Percentiles rank a stretch among this genome's conserved stretches.
phyloP scores from a whole-genome alignment of 495 filamentous ascomycete species.

The Cenococcum geophilum region DNA sequence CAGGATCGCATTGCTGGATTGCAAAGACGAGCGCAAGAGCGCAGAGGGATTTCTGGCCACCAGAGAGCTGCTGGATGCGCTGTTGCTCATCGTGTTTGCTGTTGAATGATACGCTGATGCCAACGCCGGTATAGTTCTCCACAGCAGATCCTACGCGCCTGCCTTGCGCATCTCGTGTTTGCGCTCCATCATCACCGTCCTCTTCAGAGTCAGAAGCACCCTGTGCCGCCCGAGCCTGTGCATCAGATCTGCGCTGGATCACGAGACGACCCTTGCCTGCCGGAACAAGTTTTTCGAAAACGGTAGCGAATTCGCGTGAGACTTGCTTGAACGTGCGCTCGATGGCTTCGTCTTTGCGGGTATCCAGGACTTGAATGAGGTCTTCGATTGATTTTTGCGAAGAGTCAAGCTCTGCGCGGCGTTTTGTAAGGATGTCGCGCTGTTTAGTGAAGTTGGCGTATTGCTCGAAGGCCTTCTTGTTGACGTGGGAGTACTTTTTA shows the following conservation, averaged over 20 bases:
- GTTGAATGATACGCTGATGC: conserved; percentile 98
- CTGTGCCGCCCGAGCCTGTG: conserved; percentile 40
- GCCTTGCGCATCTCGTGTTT: conserved; percentile 32
- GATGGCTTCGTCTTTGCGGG: conserved; percentile 91
- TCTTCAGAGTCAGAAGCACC: conserved; percentile 1
- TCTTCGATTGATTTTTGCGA: conserved; percentile 81
- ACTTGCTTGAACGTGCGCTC: conserved; percentile 98
- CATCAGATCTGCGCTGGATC: conserved; percentile 86
- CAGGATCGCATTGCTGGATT: conserved; percentile 96
- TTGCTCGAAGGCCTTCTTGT: conserved; percentile 99
- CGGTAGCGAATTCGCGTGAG: conserved; percentile 78
- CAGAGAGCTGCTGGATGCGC: conserved; percentile 91
- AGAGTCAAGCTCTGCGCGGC: conserved; percentile 76
- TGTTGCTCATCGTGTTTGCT: conserved; percentile 98
- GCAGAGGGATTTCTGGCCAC: conserved; percentile 97
- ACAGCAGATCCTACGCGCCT: conserved; percentile 54
- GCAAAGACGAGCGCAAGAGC: conserved; percentile 95
- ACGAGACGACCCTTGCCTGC: conserved; percentile 85
- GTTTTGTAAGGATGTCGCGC: conserved; percentile 72
- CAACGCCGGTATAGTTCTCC: conserved; percentile 94
- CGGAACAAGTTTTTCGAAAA: conserved; percentile 93
- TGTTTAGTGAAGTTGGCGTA: conserved; percentile 95
- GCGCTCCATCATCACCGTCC: conserved; percentile 53
- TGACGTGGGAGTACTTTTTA: conserved; percentile 95
- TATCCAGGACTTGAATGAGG: conserved; percentile 85